Percentiles rank a stretch among this genome's conserved stretches.
phyloP scores from a whole-genome alignment of 1,139 yeast species.

The Sugiyamaella xylanicola region DNA sequence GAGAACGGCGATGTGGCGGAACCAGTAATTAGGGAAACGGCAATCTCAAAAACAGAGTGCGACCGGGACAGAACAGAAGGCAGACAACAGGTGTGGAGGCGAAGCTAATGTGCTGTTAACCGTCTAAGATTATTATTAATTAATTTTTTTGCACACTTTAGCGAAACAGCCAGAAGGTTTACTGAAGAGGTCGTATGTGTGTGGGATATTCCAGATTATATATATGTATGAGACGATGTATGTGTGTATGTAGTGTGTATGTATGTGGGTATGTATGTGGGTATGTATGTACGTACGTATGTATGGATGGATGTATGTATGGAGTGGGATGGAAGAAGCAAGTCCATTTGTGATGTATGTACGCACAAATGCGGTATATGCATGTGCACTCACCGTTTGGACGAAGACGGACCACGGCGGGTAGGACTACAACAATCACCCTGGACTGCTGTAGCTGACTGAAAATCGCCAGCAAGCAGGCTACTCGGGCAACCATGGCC shows the following conservation, averaged over 20 bases:
- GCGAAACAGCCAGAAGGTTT: background rate
- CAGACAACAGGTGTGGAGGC: background rate
- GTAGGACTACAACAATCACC: slow-evolving; percentile 1
- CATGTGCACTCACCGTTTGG: slow-evolving; percentile 1
- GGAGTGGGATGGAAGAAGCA: background rate
- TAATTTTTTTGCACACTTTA: background rate
- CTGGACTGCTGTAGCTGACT: too few relatives aligned
- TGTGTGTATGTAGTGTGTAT: background rate
- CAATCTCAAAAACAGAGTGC: too few relatives aligned
- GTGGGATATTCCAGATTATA: background rate
- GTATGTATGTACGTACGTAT: background rate
- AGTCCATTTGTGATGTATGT: background rate
- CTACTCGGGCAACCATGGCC: background rate
- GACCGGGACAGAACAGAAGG: background rate
- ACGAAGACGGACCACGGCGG: background rate
- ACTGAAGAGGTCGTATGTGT: background rate
- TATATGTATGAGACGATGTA: background rate
- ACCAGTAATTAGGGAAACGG: too few relatives aligned
- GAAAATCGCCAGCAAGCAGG: background rate
- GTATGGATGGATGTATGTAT: background rate
- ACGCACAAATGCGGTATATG: background rate
- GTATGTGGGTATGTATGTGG: background rate
- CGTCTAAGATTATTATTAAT: background rate
- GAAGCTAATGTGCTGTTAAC: background rate
- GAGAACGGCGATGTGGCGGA: too few relatives aligned